phyloP scores from a whole-genome alignment of 2,329 filamentous ascomycete species.

The Pyrenochaeta sp. region DNA sequence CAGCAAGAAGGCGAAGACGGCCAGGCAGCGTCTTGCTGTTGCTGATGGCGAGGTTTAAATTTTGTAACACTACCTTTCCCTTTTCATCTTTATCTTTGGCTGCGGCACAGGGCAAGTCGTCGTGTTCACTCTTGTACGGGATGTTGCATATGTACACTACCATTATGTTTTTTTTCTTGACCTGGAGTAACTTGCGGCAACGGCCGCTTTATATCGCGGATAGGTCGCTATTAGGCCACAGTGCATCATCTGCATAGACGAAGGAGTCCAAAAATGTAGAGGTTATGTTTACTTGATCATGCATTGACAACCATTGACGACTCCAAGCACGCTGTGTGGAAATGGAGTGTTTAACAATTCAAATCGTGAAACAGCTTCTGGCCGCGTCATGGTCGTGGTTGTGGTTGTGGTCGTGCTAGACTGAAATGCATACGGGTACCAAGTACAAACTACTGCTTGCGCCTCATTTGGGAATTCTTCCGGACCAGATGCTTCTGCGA shows the following conservation, averaged over 20 bases:
- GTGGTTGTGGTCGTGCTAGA: too few species aligned
- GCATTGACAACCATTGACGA: not conserved
- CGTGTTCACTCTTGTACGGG: slow-evolving; percentile 10
- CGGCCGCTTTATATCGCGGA: not conserved
- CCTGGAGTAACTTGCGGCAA: not conserved
- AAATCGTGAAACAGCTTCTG: not conserved
- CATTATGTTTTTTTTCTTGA: not conserved
- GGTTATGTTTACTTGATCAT: slow-evolving; percentile 7
- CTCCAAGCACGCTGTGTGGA: not conserved
- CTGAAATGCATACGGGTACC: not conserved
- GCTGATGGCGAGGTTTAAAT: slow-evolving; percentile 54
- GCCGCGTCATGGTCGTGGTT: too few species aligned
- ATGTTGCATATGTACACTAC: slow-evolving; percentile 26
- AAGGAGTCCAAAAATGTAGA: slow-evolving; percentile 20
- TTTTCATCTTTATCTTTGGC: slow-evolving; percentile 19
- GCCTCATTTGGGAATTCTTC: not conserved
- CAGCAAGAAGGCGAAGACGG: slow-evolving; percentile 62
- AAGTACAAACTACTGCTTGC: not conserved
- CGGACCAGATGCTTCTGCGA: not conserved
- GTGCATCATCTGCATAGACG: slow-evolving; percentile 17
- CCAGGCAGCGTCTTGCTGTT: slow-evolving; percentile 59
- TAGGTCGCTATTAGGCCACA: not conserved
- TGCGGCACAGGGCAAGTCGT: not conserved
- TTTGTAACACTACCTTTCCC: slow-evolving; percentile 18
- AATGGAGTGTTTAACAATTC: not conserved